These are phyloP conservation scores for Leishmania mexicana DNA, from an alignment of 208 protist species.

Conservation along the genomic window DNA sequence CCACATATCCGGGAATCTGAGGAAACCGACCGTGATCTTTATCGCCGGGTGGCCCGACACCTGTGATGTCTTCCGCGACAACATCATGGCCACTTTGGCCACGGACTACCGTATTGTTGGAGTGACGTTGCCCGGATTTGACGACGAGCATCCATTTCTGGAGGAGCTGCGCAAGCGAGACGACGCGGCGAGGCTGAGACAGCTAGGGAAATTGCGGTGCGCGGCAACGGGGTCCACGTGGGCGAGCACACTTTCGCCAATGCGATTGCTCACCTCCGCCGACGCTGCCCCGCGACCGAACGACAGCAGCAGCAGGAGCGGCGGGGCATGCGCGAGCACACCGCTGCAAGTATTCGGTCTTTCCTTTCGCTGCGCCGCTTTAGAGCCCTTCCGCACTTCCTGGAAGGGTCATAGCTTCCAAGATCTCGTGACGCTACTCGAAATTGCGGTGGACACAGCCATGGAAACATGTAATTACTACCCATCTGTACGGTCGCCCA, in stretches of 20 bases:
- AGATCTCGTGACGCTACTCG: slow-evolving; percentile 66
- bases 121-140: slow-evolving; percentile 69
- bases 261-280: neutral
- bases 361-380: neutral
- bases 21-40: slow-evolving; percentile 70
- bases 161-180: slow-evolving; percentile 18
- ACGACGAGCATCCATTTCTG: slow-evolving; percentile 50
- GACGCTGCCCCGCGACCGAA: neutral
- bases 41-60: slow-evolving; percentile 80
- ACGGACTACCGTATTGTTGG: slow-evolving; percentile 68
- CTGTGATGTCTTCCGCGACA: slow-evolving; percentile 72
- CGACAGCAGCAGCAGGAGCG: no score
- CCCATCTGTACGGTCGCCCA: slow-evolving; percentile 25
- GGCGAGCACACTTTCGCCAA: neutral
- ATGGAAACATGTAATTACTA: slow-evolving; percentile 74
- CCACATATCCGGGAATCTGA: slow-evolving; percentile 71
- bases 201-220: neutral
- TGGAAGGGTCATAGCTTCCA: slow-evolving; percentile 60
- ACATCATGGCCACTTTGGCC: slow-evolving; percentile 57
- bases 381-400: slow-evolving; percentile 33
- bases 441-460: slow-evolving; percentile 71
- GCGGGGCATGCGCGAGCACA: neutral
- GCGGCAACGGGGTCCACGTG: neutral
- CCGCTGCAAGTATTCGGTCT: slow-evolving; percentile 10
- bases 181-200: neutral